Evolutionary conservation across 2,329 filamentous ascomycete genomes (phyloP), one percentile per base, ranked within the genome.

Genomic region (Pseudogymnoascus pannorum): DNA sequence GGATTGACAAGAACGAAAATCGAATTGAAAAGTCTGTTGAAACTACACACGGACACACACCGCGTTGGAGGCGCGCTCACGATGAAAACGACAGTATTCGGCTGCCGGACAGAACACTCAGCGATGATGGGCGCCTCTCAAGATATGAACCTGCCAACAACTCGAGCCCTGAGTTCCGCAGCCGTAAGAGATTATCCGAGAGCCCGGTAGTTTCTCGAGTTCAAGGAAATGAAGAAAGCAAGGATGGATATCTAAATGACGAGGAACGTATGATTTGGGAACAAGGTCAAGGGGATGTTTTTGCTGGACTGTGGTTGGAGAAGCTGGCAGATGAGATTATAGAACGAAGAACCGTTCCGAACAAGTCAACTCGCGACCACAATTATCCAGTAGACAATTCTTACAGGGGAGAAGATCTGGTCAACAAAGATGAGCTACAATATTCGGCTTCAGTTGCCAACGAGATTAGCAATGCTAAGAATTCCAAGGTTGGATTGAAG

Each of bases 51-150:
- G 24, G 44, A 12, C 44, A 12, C 9, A 5, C 12, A 29, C 18
- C 44, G 29, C 44, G 44, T 11, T 54, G 44, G 44, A 16, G n/a
- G n/a, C 44, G 22, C 9, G 14, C 5, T 31, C 9, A 4, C 24
- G 24, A 54, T 29, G 44, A 54, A 12, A 54, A 54, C 5, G 44
- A 54, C 4, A 24, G 2, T 6, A 12, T 31, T 29, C 44, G 44
- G 3, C 44, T 29, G 9, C 44, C 44, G 18, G 44, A 54, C 5
- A 54, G 44, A 54, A 54, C 24, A 6, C 44, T 54, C 22, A 31
- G 44, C n/a, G 44, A 54, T 54, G 44, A 54, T 6, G 44, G 44
- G n/a, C 44, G 44, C 24, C 44, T 54, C 44, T 54, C 44, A 54
- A 29, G 44, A 3, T 54, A 54, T n/a, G 44, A 31, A 18, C 29